Evolutionary conservation across 2,329 filamentous ascomycete genomes (phyloP).

Genomic region (Sporothrix inflata): DNA sequence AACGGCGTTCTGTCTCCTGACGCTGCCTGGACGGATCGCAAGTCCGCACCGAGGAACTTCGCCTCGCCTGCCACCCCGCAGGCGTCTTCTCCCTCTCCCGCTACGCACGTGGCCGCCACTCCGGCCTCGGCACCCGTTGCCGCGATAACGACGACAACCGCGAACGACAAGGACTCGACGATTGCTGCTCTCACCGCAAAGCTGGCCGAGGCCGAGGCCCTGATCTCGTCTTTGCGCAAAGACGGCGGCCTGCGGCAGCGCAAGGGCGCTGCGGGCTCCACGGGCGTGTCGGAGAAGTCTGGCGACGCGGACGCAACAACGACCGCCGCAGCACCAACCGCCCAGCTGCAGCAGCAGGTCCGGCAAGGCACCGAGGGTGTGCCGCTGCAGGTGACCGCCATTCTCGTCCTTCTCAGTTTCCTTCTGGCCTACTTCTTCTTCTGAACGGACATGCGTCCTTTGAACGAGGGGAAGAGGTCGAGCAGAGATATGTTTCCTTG

Average conservation of each 20-base stretch:
- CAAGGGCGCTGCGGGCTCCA: constrained; percentile 55
- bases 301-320: constrained; percentile 42
- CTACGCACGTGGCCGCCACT: not conserved
- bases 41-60: constrained; percentile 29
- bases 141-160: constrained; percentile 19
- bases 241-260: constrained; percentile 78
- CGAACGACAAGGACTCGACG: constrained; percentile 32
- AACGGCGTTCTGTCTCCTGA: constrained; percentile 33
- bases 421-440: constrained; percentile 96
- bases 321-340: constrained; percentile 44
- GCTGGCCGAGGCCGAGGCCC: constrained; percentile 68
- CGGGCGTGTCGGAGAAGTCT: constrained; percentile 46
- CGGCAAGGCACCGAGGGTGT: constrained; percentile 73
- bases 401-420: constrained; percentile 86
- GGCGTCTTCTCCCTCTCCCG: not conserved
- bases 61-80: not conserved
- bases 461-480: not conserved
- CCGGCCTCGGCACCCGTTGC: not conserved
- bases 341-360: constrained; percentile 57
- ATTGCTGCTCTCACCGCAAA: constrained; percentile 40
- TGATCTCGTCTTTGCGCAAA: constrained; percentile 69
- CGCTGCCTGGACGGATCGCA: constrained; percentile 32
- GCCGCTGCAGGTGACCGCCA: constrained; percentile 80
- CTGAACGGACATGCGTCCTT: constrained; percentile 50
- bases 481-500: not conserved